Percentiles rank a stretch among this genome's conserved stretches.
Evolutionary conservation across 768 basidiomycete species (phyloP).

Genomic region (Lactifluus echinatus): DNA sequence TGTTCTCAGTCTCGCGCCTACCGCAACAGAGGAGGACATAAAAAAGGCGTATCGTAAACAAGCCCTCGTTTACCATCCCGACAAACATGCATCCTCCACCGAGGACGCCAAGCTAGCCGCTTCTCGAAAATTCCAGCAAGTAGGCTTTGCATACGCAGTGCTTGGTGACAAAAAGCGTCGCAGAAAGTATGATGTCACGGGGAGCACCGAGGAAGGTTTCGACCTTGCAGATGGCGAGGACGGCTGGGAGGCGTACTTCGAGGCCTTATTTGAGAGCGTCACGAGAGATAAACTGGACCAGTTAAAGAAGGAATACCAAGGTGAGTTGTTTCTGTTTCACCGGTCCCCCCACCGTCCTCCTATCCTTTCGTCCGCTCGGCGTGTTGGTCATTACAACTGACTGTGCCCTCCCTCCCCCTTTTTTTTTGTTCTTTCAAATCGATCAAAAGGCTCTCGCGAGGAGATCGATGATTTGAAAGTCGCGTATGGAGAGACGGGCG

Average conservation of each 20-base stretch:
- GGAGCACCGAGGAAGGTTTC: slow-evolving; percentile 74
- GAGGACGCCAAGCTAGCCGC: slow-evolving; percentile 58
- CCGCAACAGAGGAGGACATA: slow-evolving; percentile 58
- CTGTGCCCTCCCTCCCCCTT: background rate
- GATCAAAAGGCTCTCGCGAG: slow-evolving; percentile 86
- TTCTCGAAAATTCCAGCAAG: slow-evolving; percentile 78
- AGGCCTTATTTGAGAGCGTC: slow-evolving; percentile 78
- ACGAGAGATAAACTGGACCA: slow-evolving; percentile 84
- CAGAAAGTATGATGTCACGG: slow-evolving; percentile 76
- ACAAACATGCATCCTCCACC: slow-evolving; percentile 65
- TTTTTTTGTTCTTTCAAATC: too few species aligned
- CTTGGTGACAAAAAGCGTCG: slow-evolving; percentile 70
- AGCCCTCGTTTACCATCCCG: slow-evolving; percentile 80
- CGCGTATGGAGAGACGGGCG: slow-evolving; percentile 64
- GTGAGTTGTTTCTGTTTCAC: too few species aligned
- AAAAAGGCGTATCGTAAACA: slow-evolving; percentile 78
- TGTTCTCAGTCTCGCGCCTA: slow-evolving; percentile 48
- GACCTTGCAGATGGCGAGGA: slow-evolving; percentile 65
- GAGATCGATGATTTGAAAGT: slow-evolving; percentile 71
- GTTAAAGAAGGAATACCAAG: slow-evolving; percentile 92
- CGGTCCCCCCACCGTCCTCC: too few species aligned
- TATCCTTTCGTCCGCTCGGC: too few species aligned
- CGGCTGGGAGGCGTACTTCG: slow-evolving; percentile 96
- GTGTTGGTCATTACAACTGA: too few species aligned
- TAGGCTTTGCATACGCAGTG: slow-evolving; percentile 91